Evolutionary conservation across 2,329 filamentous ascomycete genomes (phyloP).

Genomic region (Coniella lustricola): DNA sequence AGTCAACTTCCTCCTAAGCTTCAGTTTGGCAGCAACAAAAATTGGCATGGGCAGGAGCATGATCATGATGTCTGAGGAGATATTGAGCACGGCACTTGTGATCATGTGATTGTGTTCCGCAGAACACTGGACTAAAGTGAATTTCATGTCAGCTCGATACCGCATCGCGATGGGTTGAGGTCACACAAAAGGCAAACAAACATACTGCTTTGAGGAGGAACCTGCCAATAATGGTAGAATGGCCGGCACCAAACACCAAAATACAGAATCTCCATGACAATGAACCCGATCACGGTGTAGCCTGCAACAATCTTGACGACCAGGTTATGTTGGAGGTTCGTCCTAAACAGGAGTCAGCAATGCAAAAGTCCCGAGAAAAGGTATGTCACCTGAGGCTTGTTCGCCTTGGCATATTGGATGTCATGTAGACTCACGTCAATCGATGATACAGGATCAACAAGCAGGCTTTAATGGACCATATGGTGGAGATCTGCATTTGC

Average conservation of each 20-base stretch:
- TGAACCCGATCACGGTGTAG: conserved; percentile 41
- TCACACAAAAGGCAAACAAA: conserved; percentile 1
- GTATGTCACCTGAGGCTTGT: neutral
- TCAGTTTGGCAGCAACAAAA: conserved; percentile 42
- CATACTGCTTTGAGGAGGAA: conserved; percentile 43
- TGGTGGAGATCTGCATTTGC: conserved; percentile 52
- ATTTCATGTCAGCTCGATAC: neutral
- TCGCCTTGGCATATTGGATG: neutral
- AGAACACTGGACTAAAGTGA: conserved; percentile 44
- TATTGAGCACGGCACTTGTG: conserved; percentile 52
- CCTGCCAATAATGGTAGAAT: conserved; percentile 50
- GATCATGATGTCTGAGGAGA: conserved; percentile 54
- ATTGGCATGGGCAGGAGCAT: conserved; percentile 50
- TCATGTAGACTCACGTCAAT: conserved; percentile 35
- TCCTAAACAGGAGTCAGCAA: conserved; percentile 22
- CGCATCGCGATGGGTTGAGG: neutral
- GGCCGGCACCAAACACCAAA: conserved; percentile 48
- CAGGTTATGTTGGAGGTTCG: conserved; percentile 38
- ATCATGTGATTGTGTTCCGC: conserved; percentile 51
- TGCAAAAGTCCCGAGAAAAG: neutral
- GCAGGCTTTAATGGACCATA: conserved; percentile 50
- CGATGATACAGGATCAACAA: conserved; percentile 51
- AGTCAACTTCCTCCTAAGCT: conserved; percentile 44
- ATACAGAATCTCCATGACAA: conserved; percentile 44
- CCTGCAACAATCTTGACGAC: conserved; percentile 40